phyloP scores from a whole-genome alignment of 164 flowering plant species.

The Vitis rupestris region DNA sequence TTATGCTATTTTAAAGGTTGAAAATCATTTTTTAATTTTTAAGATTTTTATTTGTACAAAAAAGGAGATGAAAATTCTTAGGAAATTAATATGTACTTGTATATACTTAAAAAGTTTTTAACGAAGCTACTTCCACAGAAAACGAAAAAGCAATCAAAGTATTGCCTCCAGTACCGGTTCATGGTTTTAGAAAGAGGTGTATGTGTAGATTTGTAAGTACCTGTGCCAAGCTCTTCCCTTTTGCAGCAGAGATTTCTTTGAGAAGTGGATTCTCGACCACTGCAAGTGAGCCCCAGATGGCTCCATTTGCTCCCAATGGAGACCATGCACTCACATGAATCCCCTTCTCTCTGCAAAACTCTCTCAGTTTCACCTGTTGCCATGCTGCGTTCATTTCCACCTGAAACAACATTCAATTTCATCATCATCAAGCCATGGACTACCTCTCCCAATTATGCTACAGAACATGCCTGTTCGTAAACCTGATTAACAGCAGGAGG shows the following conservation, averaged over 20 bases:
- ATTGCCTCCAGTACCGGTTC: too few species aligned
- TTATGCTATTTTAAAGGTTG: too few species aligned
- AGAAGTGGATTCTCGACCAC: constrained; percentile 25
- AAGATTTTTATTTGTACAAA: too few species aligned
- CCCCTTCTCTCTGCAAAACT: constrained; percentile 24
- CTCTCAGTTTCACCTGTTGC: constrained; percentile 27
- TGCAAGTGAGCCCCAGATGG: constrained; percentile 18
- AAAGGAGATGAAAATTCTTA: too few species aligned
- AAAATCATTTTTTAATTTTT: too few species aligned
- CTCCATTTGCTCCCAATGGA: constrained; percentile 27
- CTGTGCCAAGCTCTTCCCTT: constrained; percentile 27
- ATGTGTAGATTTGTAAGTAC: constrained; percentile 2
- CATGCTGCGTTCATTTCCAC: constrained; percentile 33
- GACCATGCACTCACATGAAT: constrained; percentile 27
- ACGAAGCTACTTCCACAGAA: too few species aligned
- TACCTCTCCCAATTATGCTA: too few species aligned
- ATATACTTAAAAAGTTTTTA: too few species aligned
- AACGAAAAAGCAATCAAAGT: too few species aligned
- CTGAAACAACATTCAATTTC: constrained; percentile 5
- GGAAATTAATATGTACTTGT: too few species aligned
- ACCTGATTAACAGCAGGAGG: constrained; percentile 37
- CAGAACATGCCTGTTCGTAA: neutral
- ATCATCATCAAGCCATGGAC: too few species aligned
- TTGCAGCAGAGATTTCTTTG: constrained; percentile 19
- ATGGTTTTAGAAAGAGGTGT: too few species aligned